phyloP scores from a whole-genome alignment of 1,284 basidiomycete genomes.

The Marasmius fiardii region DNA sequence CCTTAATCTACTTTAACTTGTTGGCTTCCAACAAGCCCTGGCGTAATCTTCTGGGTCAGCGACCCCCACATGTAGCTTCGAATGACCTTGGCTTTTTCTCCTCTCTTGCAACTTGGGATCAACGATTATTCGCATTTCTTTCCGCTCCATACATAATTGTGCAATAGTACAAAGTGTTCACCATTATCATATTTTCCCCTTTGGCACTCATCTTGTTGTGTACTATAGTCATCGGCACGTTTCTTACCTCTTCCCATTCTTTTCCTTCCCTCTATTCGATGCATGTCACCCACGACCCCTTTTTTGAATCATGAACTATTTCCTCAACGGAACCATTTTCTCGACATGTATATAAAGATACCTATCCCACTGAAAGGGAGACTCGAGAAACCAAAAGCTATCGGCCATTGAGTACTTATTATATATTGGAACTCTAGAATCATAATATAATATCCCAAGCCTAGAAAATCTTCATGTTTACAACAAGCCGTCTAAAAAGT shows the following conservation, averaged over 20 bases:
- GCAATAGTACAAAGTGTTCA: no score
- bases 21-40: background rate
- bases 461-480: background rate
- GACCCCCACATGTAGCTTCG: background rate
- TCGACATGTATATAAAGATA: no score
- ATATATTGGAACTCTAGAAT: no score
- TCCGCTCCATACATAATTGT: no score
- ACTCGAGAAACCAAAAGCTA: background rate
- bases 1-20: background rate
- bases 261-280: background rate
- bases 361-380: no score
- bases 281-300: background rate
- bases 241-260: background rate
- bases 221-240: background rate
- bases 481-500: slow-evolving; percentile 28
- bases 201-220: background rate
- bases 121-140: slow-evolving; percentile 1
- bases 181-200: background rate
- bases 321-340: no score
- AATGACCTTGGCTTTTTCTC: background rate
- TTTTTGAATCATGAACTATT: no score
- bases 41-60: background rate
- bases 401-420: no score
- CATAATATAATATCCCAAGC: background rate
- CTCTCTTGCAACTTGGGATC: background rate